Evolutionary conservation across 1,284 basidiomycete genomes (phyloP), one percentile per base, ranked within the genome.

Genomic region (Coriolopsis trogii): DNA sequence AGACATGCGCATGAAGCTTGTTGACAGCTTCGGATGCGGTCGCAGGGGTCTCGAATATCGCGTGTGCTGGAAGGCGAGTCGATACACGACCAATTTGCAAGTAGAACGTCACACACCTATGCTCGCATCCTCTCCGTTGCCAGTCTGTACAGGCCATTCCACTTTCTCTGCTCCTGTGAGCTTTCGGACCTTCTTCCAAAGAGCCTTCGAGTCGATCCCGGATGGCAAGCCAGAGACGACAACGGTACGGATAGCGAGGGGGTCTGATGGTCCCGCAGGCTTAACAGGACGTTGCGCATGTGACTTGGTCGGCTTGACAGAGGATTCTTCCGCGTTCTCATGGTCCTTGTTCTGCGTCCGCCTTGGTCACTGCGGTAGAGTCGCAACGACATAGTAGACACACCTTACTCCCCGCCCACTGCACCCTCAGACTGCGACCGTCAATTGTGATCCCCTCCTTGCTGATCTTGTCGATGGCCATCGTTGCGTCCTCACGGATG

Each of bases 1-100:
- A 98, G 34, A 95, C 87, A 67, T 97, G 94, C 0, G 93, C 93
- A 67, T 99, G 93, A 1, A 99, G 82, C 72, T 93, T 95, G 51
- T 73, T 75, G 25, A 93, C 81, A 1, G 90, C 90, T 18, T 86
- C 83, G 43, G 82, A 77, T 0, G 95, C 93, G 48, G 83, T 75
- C 4, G 78, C 76, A 8, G 94, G 86, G 0, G 82, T 85, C 1
- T 79, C 73, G 70, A 96, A 97, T 25, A 94, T 64, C 36, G 91
- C 84, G 61, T 92, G 79, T 3, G 94, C 95, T 84, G 52, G 21
- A 48, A 67, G 12, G 50, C 51, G 70, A 21, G 16, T 5, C 33
- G n/a, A 33, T 31, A 13, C 10, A 37, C 33, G 24, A 12, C 7
- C 16, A 18, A 2, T 16, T 34, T 18, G 1, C 13, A 9, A 34